Evolutionary conservation across 2,329 filamentous ascomycete genomes (phyloP).

Genomic region (Magnaporthiopsis poae): DNA sequence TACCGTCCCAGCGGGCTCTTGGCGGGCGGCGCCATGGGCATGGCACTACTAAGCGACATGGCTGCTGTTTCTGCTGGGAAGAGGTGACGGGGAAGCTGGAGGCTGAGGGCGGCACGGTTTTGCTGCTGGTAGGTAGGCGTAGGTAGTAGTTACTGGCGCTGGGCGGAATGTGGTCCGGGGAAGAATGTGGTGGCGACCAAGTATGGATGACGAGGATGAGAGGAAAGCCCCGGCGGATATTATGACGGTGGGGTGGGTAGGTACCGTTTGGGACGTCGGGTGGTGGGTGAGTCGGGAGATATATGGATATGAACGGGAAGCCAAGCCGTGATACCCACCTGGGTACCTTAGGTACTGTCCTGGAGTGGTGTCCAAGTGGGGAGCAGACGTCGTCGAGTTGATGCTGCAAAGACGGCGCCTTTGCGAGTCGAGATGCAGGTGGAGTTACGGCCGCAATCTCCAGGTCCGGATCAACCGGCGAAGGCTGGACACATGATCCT

Average conservation of each 20-base stretch:
- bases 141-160: neutral
- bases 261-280: too few relatives aligned
- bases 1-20: constrained; percentile 55
- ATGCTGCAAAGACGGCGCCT: neutral
- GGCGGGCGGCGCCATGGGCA: constrained; percentile 36
- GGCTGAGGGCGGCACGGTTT: neutral
- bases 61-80: neutral
- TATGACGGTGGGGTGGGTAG: too few relatives aligned
- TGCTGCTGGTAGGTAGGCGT: too few relatives aligned
- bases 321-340: too few relatives aligned
- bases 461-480: neutral
- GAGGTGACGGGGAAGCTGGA: neutral
- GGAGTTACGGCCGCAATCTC: neutral
- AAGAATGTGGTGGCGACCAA: neutral
- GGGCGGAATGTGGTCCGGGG: neutral
- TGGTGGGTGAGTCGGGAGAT: too few relatives aligned
- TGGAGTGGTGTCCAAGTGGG: neutral
- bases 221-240: too few relatives aligned
- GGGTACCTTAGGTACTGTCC: too few relatives aligned
- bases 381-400: neutral
- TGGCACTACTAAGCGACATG: constrained; percentile 13
- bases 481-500: neutral
- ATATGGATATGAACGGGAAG: too few relatives aligned
- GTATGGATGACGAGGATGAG: too few relatives aligned
- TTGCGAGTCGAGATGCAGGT: neutral